These are phyloP conservation scores for Pelargonium fulgidum DNA, from an alignment of 441 rosid species.

Conservation along the genomic window DNA sequence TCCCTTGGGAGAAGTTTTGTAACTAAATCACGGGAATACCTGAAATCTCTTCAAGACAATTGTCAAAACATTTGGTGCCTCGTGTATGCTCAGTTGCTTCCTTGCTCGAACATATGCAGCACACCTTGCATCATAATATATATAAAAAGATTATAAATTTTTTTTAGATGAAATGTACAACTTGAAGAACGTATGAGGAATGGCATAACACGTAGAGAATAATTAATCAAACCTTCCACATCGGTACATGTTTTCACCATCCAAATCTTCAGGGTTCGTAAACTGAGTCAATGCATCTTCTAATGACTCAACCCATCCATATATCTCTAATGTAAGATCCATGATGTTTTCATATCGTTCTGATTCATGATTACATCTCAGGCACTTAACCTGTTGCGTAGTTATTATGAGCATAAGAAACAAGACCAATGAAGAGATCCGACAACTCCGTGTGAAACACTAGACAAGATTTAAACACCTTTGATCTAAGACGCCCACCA, in stretches of 20 bases:
- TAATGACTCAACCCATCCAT: slow-evolving; percentile 74
- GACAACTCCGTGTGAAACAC: not conserved
- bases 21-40: slow-evolving; percentile 34
- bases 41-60: slow-evolving; percentile 85
- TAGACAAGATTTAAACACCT: slow-evolving; percentile 32
- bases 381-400: slow-evolving; percentile 59
- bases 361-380: slow-evolving; percentile 70
- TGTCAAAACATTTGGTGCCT: slow-evolving; percentile 83
- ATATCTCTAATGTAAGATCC: slow-evolving; percentile 84
- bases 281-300: slow-evolving; percentile 81
- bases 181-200: too few relatives aligned
- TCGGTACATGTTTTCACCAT: slow-evolving; percentile 86
- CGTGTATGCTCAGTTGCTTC: slow-evolving; percentile 74
- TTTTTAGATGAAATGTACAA: too few relatives aligned
- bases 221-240: slow-evolving; percentile 63
- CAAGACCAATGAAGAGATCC: not conserved
- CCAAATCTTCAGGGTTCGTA: slow-evolving; percentile 73
- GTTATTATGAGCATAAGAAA: not conserved
- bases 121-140: slow-evolving; percentile 34
- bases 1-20: not conserved
- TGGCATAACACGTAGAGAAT: not conserved
- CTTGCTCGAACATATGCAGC: slow-evolving; percentile 69
- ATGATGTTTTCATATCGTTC: slow-evolving; percentile 75
- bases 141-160: too few relatives aligned
- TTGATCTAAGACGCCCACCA: slow-evolving; percentile 75